Conservation (phyloP, 2,329 filamentous ascomycete genomes). For the Diaporthe helianthi region DNA sequence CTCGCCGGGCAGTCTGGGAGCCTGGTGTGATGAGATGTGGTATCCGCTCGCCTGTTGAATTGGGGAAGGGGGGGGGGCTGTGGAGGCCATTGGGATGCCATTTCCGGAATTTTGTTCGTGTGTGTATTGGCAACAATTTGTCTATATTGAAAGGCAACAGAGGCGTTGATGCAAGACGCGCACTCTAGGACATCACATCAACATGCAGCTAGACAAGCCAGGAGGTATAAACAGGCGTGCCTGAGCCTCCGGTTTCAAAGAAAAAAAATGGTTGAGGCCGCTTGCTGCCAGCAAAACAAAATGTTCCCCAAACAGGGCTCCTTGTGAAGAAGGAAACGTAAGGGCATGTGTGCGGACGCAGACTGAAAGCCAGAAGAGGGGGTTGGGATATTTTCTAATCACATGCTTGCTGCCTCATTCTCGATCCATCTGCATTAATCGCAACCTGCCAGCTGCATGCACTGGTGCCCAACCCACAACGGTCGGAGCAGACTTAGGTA, state of each 20-base stretch:
- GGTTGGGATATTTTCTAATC: no score
- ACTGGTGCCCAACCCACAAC: conserved; percentile 22
- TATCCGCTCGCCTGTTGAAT: neutral
- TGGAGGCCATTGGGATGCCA: neutral
- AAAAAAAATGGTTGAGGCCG: neutral
- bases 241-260: neutral
- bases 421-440: neutral
- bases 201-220: conserved; percentile 1
- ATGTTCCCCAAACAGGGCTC: no score
- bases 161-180: neutral
- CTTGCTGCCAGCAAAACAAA: conserved; percentile 13
- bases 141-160: conserved; percentile 2
- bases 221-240: neutral
- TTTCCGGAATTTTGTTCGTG: neutral
- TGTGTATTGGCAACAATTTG: conserved; percentile 19
- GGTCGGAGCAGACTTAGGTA: neutral
- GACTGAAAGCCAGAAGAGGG: no score
- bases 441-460: conserved; percentile 4
- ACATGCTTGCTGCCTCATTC: neutral
- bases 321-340: neutral
- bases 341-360: neutral
- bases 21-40: neutral
- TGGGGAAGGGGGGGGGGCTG: neutral
- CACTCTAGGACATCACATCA: conserved; percentile 4
- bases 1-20: neutral